A percentile compares a stretch with the other conserved stretches of the same genome.
Conservation (phyloP, 1,284 basidiomycete species). For the Tilletia setariae region DNA sequence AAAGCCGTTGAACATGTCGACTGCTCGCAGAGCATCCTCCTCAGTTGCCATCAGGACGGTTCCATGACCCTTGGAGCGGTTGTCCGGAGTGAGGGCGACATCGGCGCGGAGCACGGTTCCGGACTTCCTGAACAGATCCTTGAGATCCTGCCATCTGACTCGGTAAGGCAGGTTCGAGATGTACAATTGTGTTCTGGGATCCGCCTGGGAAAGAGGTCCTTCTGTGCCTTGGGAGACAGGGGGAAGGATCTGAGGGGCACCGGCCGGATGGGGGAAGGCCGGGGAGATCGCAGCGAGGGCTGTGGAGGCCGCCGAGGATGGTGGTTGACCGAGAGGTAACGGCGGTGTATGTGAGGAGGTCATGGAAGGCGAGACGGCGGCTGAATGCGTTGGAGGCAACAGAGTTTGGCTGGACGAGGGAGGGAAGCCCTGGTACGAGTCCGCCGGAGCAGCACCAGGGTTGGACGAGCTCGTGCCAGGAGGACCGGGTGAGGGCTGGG, state of each 20-base stretch:
- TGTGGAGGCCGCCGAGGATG: not conserved
- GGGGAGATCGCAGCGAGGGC: not conserved
- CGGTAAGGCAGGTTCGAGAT: constrained; percentile 54
- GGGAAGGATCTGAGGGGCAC: not conserved
- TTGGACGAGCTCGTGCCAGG: no score
- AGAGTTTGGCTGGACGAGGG: no score
- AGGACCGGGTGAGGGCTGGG: no score
- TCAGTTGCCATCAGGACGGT: constrained; percentile 51
- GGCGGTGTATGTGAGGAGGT: no score
- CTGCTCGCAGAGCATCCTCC: constrained; percentile 54
- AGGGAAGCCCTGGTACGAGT: no score
- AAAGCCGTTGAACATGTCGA: constrained; percentile 55
- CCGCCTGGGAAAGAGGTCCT: constrained; percentile 50
- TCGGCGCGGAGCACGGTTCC: constrained; percentile 56
- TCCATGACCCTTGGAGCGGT: constrained; percentile 46
- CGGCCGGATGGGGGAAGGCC: not conserved
- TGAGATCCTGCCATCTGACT: constrained; percentile 56
- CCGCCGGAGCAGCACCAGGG: no score
- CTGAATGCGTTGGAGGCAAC: no score
- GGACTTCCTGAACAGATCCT: constrained; percentile 55
- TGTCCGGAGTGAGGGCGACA: constrained; percentile 53
- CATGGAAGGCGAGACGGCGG: no score
- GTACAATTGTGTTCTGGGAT: constrained; percentile 73
- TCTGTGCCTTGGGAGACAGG: constrained; percentile 9
- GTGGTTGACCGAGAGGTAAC: not conserved